These are phyloP conservation scores for Lasiodiplodia theobromae DNA, from an alignment of 2,329 filamentous ascomycete species.

Conservation along the genomic window DNA sequence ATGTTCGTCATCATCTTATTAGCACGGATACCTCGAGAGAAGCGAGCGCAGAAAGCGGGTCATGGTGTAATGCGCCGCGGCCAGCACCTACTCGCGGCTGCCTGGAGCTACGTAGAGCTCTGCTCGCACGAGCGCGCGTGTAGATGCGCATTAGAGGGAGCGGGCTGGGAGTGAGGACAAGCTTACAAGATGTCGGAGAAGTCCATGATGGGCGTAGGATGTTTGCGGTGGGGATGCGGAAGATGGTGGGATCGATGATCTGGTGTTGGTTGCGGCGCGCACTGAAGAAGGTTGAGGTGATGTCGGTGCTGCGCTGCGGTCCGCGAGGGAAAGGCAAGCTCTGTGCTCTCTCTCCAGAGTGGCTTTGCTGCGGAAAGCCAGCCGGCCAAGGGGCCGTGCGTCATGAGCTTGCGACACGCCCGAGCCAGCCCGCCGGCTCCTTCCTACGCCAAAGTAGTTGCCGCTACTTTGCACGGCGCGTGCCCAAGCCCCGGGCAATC, in stretches of 20 bases:
- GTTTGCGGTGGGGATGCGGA: not conserved
- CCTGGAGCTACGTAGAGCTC: slow-evolving; percentile 29
- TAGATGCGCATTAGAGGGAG: not conserved
- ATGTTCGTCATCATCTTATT: slow-evolving; percentile 34
- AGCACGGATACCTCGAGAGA: not conserved
- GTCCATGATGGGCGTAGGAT: slow-evolving; percentile 67
- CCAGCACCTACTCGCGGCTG: not conserved
- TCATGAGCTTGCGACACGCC: slow-evolving; percentile 23
- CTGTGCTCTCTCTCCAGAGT: slow-evolving; percentile 6
- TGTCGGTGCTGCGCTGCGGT: not conserved
- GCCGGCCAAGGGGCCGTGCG: slow-evolving; percentile 21
- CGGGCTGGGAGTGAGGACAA: slow-evolving; percentile 4
- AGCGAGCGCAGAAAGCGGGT: slow-evolving; percentile 2
- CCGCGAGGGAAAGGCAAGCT: slow-evolving; percentile 13
- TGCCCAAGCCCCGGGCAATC: not conserved
- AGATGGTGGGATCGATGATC: slow-evolving; percentile 7
- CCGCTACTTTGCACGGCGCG: not conserved
- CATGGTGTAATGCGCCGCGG: not conserved
- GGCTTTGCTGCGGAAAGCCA: slow-evolving; percentile 12
- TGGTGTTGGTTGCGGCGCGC: not conserved
- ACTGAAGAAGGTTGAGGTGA: not conserved
- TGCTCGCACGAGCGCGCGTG: not conserved
- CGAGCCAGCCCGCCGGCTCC: not conserved
- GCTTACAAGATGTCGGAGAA: slow-evolving; percentile 91
- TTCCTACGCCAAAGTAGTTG: not conserved